A percentile compares a stretch with the other conserved stretches of the same genome.
Conservation (phyloP, 129 eudicot species). For the Flaveria trinervia region DNA sequence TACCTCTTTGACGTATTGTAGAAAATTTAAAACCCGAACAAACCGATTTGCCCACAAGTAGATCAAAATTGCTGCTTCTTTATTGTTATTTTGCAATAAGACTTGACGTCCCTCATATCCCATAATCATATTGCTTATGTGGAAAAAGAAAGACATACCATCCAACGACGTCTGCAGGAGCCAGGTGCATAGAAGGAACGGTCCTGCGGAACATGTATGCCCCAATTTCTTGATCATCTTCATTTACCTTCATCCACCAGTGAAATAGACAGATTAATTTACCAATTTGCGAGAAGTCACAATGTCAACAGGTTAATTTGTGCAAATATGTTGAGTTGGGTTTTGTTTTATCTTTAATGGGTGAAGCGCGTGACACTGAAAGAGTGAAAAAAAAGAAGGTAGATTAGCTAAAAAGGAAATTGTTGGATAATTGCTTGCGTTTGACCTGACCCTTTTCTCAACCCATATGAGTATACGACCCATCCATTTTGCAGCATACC, state of each 20-base stretch:
- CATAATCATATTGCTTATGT: background rate
- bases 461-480: slow-evolving; percentile 12
- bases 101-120: background rate
- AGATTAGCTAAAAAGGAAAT: background rate
- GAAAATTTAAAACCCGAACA: background rate
- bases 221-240: slow-evolving; percentile 88
- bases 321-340: background rate
- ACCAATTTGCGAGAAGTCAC: background rate
- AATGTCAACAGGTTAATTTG: background rate
- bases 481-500: slow-evolving; percentile 39
- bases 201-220: slow-evolving; percentile 97
- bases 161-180: slow-evolving; percentile 85
- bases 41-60: background rate
- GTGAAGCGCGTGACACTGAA: background rate
- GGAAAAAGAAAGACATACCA: slow-evolving; percentile 52
- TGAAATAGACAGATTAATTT: slow-evolving; percentile 2
- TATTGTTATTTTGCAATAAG: background rate
- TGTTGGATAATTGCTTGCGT: background rate
- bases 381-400: background rate
- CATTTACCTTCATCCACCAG: slow-evolving; percentile 68
- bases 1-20: too few species aligned
- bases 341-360: slow-evolving; percentile 3
- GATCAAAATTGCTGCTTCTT: too few species aligned
- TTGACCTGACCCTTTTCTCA: background rate
- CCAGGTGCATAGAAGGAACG: slow-evolving; percentile 76